phyloP scores from a whole-genome alignment of 2,329 filamentous ascomycete genomes.

The Sarocladium brachiariae region DNA sequence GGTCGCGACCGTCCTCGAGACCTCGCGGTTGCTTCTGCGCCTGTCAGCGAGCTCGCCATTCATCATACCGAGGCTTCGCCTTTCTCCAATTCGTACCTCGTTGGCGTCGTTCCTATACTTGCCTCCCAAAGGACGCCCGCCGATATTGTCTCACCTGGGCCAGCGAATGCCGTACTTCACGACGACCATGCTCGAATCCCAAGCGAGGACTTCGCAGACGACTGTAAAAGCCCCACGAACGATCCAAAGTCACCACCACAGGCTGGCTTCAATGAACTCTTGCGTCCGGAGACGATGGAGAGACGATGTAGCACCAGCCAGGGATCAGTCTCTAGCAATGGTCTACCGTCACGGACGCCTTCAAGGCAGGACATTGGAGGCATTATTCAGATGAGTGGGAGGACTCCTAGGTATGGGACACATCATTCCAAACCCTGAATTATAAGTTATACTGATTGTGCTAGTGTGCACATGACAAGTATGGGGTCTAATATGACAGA shows the following conservation, averaged over 20 bases:
- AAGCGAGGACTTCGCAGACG: not conserved
- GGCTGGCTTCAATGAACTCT: not conserved
- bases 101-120: conserved; percentile 13
- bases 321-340: not conserved
- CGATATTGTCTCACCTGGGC: not conserved
- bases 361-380: not conserved
- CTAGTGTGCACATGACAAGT: not conserved
- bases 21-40: conserved; percentile 22
- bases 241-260: not conserved
- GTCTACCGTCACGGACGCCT: not conserved
- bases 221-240: too few relatives aligned
- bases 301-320: not conserved
- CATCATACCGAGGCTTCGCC: conserved; percentile 13
- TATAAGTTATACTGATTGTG: not conserved
- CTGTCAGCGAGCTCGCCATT: conserved; percentile 6
- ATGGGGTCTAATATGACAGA: not conserved
- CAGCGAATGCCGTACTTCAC: not conserved
- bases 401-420: not conserved
- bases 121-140: not conserved
- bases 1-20: conserved; percentile 21
- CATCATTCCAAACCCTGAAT: not conserved
- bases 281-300: not conserved
- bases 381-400: not conserved
- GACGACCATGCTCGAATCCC: too few relatives aligned
- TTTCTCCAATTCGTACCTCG: conserved; percentile 26